phyloP scores from a whole-genome alignment of 2,329 filamentous ascomycete species.

The Diaporthe vaccinii region DNA sequence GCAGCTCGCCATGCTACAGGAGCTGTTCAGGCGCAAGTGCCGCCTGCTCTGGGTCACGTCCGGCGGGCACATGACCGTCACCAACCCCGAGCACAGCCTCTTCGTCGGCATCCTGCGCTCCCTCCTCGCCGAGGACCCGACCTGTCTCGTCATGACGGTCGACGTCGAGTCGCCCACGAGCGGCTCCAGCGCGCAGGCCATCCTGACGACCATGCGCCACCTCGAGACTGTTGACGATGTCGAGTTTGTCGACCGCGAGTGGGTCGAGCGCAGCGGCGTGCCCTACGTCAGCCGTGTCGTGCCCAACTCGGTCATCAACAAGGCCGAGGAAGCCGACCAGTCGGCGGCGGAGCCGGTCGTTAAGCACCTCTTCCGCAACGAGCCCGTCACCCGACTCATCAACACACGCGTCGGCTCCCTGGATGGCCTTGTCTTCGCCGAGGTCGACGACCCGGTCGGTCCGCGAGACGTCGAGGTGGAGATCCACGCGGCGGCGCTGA shows the following conservation, averaged over 20 bases:
- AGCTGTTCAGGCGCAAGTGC: not conserved
- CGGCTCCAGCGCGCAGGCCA: not conserved
- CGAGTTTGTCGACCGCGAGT: not conserved
- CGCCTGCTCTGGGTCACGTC: not conserved
- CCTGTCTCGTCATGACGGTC: not conserved
- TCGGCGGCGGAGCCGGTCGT: not conserved
- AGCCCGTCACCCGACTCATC: not conserved
- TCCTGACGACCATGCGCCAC: not conserved
- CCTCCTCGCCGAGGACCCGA: not conserved
- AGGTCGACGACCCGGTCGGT: not conserved
- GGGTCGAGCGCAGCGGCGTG: not conserved
- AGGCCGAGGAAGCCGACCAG: not conserved
- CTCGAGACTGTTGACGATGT: not conserved
- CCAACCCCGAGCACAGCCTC: not conserved
- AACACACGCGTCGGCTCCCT: not conserved
- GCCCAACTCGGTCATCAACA: not conserved
- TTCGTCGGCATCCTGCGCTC: not conserved
- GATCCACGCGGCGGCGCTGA: not conserved
- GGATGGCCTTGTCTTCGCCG: not conserved
- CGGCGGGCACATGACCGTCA: not conserved
- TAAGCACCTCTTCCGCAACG: not conserved
- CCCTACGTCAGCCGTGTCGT: not conserved
- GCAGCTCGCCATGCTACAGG: not conserved
- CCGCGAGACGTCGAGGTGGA: not conserved
- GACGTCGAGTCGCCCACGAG: not conserved